These are phyloP conservation scores for Penicillium digitatum DNA, from an alignment of 2,329 filamentous ascomycete genomes.

Conservation along the genomic window DNA sequence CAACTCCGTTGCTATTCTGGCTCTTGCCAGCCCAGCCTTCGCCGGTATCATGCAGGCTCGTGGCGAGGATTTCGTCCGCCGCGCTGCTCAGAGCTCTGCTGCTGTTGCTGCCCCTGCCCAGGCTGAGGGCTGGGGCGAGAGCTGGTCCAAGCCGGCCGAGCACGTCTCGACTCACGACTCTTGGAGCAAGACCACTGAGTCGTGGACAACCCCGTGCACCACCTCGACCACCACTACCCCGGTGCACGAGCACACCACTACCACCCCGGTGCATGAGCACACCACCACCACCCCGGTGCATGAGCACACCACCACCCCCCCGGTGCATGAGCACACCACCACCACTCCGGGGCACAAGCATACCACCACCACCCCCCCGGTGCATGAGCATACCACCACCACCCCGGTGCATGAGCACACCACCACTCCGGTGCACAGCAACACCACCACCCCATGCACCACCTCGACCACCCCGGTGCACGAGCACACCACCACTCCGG, in stretches of 20 bases:
- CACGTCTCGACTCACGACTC: constrained; percentile 1
- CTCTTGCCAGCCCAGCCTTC: constrained; percentile 35
- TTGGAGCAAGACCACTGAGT: constrained; percentile 5
- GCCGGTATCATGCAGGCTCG: constrained; percentile 33
- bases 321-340: background rate
- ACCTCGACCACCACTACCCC: background rate
- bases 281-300: background rate
- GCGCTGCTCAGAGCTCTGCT: constrained; percentile 5
- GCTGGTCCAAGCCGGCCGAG: constrained; percentile 9
- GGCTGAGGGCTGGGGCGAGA: constrained; percentile 7
- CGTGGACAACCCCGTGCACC: constrained; percentile 8
- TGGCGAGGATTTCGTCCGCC: constrained; percentile 14
- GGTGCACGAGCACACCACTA: background rate
- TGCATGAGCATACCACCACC: constrained; percentile 1
- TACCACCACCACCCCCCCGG: constrained; percentile 1
- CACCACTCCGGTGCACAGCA: background rate
- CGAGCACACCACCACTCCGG: background rate
- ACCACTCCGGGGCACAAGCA: background rate
- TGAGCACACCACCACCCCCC: background rate
- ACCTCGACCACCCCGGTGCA: background rate
- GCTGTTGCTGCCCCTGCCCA: constrained; percentile 1
- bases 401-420: background rate
- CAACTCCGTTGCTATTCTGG: constrained; percentile 35
- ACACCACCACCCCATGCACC: background rate
- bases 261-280: background rate